Evolutionary conservation across 2,329 filamentous ascomycete species (phyloP), one percentile per base, ranked within the genome.

Genomic region (Penicillium brevicompactum): DNA sequence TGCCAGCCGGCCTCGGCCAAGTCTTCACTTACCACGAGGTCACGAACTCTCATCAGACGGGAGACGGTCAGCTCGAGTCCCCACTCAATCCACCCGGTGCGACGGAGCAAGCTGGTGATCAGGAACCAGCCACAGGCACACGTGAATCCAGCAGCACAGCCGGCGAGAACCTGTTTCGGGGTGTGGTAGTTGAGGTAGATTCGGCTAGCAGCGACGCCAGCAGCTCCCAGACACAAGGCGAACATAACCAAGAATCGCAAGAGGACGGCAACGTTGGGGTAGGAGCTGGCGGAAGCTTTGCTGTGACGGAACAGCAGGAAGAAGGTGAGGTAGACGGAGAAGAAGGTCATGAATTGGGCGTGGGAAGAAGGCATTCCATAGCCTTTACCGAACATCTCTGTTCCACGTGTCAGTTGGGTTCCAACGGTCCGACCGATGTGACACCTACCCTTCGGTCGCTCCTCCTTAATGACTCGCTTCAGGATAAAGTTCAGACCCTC

Each of bases 311-410:
- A 79, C 44, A 96, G 82, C 43, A 99, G 82, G 78, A 97, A 97
- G 18, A 99, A 80, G 22, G 85, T 81, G 56, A 97, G 78, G 59
- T 90, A 94, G 54, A 96, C 78, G 55, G 91, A 88, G 83, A 96
- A 97, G 80, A 91, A 99, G 53, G 89, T 84, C 58, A 93, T 89
- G 72, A 97, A 99, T 78, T 99, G 94, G 8, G 94, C 90, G 76
- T 99, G 94, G 37, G 92, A 97, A 7, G 85, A 87, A 10, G 94
- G 94, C 95, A 99, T 99, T 66, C 94, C 95, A 71, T 99, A 99
- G 61, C 94, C 94, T 74, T 96, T 96, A 53, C 91, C 85, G 69
- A 92, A 87, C 80, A 87, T 85, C 74, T 84, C 84, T 87, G 40
- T 34, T 43, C 31, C 51, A 53, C 22, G 51, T 43, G n/a, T 27